Conservation (phyloP, 192 early-diverging fungal species). For the Coemansia sp. region DNA sequence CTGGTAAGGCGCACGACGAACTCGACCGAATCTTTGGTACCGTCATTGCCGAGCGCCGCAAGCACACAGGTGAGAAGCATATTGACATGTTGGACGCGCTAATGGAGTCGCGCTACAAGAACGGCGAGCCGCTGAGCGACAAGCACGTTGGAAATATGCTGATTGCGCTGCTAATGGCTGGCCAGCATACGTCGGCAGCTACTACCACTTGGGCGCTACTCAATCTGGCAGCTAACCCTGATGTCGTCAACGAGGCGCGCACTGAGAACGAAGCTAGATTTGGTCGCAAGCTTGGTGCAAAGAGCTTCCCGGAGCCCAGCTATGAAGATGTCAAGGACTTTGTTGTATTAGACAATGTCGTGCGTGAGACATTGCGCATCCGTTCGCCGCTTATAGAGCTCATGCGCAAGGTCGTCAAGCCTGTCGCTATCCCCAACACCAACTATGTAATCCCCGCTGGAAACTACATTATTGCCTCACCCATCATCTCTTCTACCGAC, state of each 20-base stretch:
- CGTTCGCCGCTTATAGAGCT: conserved; percentile 92
- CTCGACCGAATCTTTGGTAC: conserved; percentile 80
- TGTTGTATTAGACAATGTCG: conserved; percentile 74
- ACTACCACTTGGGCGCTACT: conserved; percentile 92
- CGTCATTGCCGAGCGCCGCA: conserved; percentile 83
- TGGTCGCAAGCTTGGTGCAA: conserved; percentile 59
- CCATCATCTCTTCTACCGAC: conserved; percentile 82
- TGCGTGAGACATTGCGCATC: conserved; percentile 93
- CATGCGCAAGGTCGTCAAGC: conserved; percentile 88
- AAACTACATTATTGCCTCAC: conserved; percentile 85
- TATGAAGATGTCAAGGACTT: conserved; percentile 82
- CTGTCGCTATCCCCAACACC: conserved; percentile 72
- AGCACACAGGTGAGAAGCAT: conserved; percentile 58
- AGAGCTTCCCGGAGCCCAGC: conserved; percentile 55
- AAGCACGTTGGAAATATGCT: conserved; percentile 90
- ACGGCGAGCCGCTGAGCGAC: conserved; percentile 83
- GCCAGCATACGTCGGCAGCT: conserved; percentile 96
- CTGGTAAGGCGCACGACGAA: conserved; percentile 82
- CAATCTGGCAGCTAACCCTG: conserved; percentile 79
- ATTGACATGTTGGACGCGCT: conserved; percentile 83
- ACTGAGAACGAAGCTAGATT: conserved; percentile 71
- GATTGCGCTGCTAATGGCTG: conserved; percentile 97
- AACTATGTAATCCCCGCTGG: conserved; percentile 88
- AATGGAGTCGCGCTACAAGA: conserved; percentile 88
- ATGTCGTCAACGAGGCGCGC: conserved; percentile 70